Percentiles rank a stretch among this genome's conserved stretches.
phyloP scores from a whole-genome alignment of 768 basidiomycete genomes.

The Polyporus arcularius region DNA sequence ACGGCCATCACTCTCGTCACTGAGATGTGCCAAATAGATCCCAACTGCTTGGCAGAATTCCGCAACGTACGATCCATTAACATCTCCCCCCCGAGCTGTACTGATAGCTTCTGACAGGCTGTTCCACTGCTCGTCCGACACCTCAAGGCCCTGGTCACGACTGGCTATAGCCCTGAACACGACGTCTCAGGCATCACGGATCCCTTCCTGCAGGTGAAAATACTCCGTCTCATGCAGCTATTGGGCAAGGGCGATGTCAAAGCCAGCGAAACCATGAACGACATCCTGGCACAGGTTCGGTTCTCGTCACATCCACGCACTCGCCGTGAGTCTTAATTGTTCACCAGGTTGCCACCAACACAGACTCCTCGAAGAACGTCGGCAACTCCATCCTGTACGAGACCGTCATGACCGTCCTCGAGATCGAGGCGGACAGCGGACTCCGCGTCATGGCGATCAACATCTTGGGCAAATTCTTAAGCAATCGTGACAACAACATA shows the following conservation, averaged over 20 bases:
- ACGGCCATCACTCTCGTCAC: slow-evolving; percentile 93
- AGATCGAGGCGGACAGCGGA: slow-evolving; percentile 96
- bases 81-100: slow-evolving; percentile 2
- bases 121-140: slow-evolving; percentile 93
- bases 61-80: slow-evolving; percentile 65
- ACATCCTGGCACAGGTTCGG: slow-evolving; percentile 89
- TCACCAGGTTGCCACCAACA: slow-evolving; percentile 93
- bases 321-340: not conserved
- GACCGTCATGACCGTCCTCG: slow-evolving; percentile 92
- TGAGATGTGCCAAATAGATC: slow-evolving; percentile 89
- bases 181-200: slow-evolving; percentile 99
- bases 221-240: slow-evolving; percentile 84
- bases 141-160: slow-evolving; percentile 91
- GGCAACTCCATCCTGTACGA: slow-evolving; percentile 98
- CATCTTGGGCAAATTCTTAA: slow-evolving; percentile 96
- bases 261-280: slow-evolving; percentile 97
- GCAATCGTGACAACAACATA: slow-evolving; percentile 98
- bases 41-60: slow-evolving; percentile 77
- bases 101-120: slow-evolving; percentile 52
- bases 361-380: slow-evolving; percentile 96
- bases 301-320: not conserved
- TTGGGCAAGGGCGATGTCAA: slow-evolving; percentile 82
- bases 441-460: slow-evolving; percentile 99
- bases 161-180: slow-evolving; percentile 97
- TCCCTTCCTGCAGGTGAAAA: slow-evolving; percentile 93